Evolutionary conservation across 2,329 filamentous ascomycete genomes (phyloP), one percentile per base, ranked within the genome.

Genomic region (Trichoderma asperellum): DNA sequence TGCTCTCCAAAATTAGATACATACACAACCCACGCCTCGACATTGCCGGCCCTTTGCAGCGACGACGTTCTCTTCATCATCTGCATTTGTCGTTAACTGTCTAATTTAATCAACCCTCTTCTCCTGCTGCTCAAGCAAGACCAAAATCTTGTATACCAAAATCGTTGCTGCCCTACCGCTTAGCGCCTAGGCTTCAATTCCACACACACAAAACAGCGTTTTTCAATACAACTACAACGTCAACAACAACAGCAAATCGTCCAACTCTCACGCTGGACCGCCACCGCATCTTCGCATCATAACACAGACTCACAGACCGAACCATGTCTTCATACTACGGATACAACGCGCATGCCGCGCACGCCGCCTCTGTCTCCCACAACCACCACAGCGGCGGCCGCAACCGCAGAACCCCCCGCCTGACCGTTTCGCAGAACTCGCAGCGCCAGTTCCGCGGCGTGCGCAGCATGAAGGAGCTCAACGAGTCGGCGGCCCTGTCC

Each of bases 371-470:
- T 59, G 81, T 86, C 76, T 86, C 90, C 73, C 92, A 96, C 83
- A 91, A 88, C 81, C 91, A 95, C 82, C 72, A 73, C 68, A 70
- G 60, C 80, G 91, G 89, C 77, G 91, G 92, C 76, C 93, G 95
- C 77, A 94, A 92, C 79, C 91, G 95, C 77, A 89, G 95, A 78
- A 92, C 91, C 55, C 92, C 94, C 71, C 89, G 94, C 76, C 85
- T 96, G 75, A 91, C 91, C 53, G 90, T 93, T 64, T 87, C 91
- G 56, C 93, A 97, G 78, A 93, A 95, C 82, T 83, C 90, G 62
- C 92, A 96, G 78, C 92, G 94, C 80, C 93, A 97, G 81, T 94
- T 93, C 79, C 92, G 94, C 72, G 90, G 91, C 73, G 91, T 94
- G 67, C 91, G 92, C 77, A 92, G 90, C 76, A 93, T 95, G 82